These are phyloP conservation scores for Priceomyces fermenticarens DNA, from an alignment of 805 yeast species.

Conservation along the genomic window DNA sequence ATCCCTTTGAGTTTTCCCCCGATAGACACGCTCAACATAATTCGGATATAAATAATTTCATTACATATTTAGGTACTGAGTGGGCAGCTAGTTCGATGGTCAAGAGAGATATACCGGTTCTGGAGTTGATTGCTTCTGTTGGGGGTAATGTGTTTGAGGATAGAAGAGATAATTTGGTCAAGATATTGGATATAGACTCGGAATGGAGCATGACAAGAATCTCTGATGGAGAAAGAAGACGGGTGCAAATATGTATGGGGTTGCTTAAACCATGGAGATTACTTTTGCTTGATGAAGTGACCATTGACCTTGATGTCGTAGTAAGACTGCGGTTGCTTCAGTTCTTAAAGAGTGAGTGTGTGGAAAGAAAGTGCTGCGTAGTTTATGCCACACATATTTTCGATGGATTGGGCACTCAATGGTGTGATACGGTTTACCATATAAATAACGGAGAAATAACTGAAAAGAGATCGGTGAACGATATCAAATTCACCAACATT, in stretches of 20 bases:
- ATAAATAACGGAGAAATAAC: constrained; percentile 61
- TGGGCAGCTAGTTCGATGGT: constrained; percentile 94
- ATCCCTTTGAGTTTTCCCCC: constrained; percentile 73
- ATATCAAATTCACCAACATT: constrained; percentile 21
- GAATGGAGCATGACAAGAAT: constrained; percentile 90
- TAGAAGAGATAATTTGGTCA: constrained; percentile 72
- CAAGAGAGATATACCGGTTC: constrained; percentile 86
- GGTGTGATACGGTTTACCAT: constrained; percentile 87
- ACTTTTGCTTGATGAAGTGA: constrained; percentile 89
- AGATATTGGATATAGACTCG: constrained; percentile 80
- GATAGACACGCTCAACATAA: constrained; percentile 43
- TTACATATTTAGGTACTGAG: constrained; percentile 91
- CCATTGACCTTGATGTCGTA: constrained; percentile 92
- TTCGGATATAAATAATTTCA: constrained; percentile 45
- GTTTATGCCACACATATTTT: constrained; percentile 95
- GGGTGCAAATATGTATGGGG: constrained; percentile 95
- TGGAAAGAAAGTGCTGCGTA: constrained; percentile 65
- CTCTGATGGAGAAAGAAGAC: constrained; percentile 91
- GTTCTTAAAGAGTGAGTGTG: constrained; percentile 74
- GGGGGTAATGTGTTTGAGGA: constrained; percentile 68
- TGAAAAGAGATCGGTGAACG: constrained; percentile 30
- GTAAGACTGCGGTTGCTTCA: constrained; percentile 73
- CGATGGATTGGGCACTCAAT: constrained; percentile 78
- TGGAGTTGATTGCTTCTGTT: constrained; percentile 71
- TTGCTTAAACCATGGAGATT: constrained; percentile 86